Evolutionary conservation across 208 protist species (phyloP), one percentile per base, ranked within the genome.

Genomic region (Trypanosoma theileri): DNA sequence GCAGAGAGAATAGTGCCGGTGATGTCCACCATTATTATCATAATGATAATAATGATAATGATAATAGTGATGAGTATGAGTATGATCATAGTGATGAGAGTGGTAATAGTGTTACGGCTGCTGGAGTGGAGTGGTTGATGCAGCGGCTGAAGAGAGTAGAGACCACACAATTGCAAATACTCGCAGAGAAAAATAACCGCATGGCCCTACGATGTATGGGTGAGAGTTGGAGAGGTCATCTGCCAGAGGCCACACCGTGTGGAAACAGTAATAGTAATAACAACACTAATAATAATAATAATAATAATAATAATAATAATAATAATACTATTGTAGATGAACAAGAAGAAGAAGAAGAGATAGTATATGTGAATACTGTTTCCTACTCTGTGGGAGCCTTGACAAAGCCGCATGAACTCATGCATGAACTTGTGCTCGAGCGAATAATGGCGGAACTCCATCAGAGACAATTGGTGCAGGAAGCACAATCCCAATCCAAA

Each of bases 341-440:
- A 10, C 11, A 12, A 12, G 40, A 50, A 26, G 52, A 21, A 58
- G 35, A 13, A 42, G 57, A 51, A 40, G 67, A 66, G 42, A 59
- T 44, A 13, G 40, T 72, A 11, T 21, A 12, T 13, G 67, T 72
- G 26, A 28, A 72, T 65, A 16, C n/a, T 21, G 67, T 72, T 9
- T 59, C 19, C 3, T 66, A 53, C 58, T 57, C 57, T 17, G 50
- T 66, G 67, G 59, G 19, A 10, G 42, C 21, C 17, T 41, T 59
- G 10, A 50, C 50, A 19, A 42, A 19, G 51, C 28, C 59, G 10
- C 26, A 53, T 21, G 67, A 69, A 19, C 3, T 62, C n/a, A 69
- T 75, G 69, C 69, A 69, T 11, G 69, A 66, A 17, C 31, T 75
- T 16, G 54, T 75, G 0, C 35, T 75, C 12, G 69, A 62, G 40